Conservation (phyloP, 805 yeast genomes). For the Grigorovia transvaalensis region DNA sequence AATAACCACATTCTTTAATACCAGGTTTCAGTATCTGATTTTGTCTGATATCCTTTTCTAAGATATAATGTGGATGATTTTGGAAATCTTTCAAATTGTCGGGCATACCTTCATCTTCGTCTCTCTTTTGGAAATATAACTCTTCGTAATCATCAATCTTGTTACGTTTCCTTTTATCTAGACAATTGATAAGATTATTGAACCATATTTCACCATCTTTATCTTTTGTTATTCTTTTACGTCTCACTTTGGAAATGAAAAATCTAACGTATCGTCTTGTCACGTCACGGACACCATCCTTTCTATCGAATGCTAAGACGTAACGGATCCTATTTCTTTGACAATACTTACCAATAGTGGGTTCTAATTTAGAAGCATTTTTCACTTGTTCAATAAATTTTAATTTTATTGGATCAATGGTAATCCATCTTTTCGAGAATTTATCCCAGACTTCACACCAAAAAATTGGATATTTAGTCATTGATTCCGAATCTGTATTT, state of each 20-base stretch:
- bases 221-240: constrained; percentile 57
- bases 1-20: constrained; percentile 57
- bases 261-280: constrained; percentile 67
- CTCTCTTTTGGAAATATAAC: constrained; percentile 33
- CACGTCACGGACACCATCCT: constrained; percentile 63
- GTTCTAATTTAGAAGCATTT: constrained; percentile 54
- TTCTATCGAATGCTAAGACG: constrained; percentile 64
- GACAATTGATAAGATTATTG: constrained; percentile 28
- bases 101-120: constrained; percentile 79
- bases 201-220: constrained; percentile 55
- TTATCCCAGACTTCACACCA: constrained; percentile 96
- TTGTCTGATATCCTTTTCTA: constrained; percentile 62
- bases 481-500: not conserved
- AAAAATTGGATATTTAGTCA: constrained; percentile 51
- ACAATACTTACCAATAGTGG: constrained; percentile 31
- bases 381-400: constrained; percentile 53
- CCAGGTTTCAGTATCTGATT: constrained; percentile 65
- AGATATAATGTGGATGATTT: constrained; percentile 75
- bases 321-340: constrained; percentile 50
- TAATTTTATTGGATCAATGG: constrained; percentile 70
- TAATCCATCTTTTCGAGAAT: constrained; percentile 62
- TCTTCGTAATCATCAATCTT: constrained; percentile 30
- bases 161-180: constrained; percentile 21
- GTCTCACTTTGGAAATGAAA: constrained; percentile 59
- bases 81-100: constrained; percentile 70